A percentile compares a stretch with the other conserved stretches of the same genome.
Conservation (phyloP, 2,329 filamentous ascomycete species). For the Conoideocrella luteorostrata region DNA sequence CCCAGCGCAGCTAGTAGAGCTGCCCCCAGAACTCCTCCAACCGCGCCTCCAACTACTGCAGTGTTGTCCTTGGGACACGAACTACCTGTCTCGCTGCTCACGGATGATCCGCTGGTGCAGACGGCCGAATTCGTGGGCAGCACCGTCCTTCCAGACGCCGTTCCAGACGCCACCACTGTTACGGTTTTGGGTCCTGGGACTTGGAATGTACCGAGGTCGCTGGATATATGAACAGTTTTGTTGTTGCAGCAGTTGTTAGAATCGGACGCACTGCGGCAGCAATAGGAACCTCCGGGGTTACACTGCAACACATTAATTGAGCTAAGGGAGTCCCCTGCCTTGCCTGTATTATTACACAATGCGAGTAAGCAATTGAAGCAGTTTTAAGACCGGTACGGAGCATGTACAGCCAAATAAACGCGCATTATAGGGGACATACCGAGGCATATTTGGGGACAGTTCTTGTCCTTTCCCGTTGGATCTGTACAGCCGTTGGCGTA, state of each 20-base stretch:
- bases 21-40: slow-evolving; percentile 16
- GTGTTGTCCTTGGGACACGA: slow-evolving; percentile 16
- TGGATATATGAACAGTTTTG: slow-evolving; percentile 2
- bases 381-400: too few relatives aligned
- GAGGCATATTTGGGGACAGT: neutral
- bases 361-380: neutral
- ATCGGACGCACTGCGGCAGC: slow-evolving; percentile 11
- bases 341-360: slow-evolving; percentile 9
- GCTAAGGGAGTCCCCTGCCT: neutral
- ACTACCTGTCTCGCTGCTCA: neutral
- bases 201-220: slow-evolving; percentile 5
- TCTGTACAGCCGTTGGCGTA: neutral
- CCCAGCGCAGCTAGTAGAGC: slow-evolving; percentile 16
- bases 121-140: too few relatives aligned
- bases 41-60: slow-evolving; percentile 15
- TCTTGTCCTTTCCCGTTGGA: neutral
- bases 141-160: too few relatives aligned
- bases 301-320: slow-evolving; percentile 15
- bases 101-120: too few relatives aligned
- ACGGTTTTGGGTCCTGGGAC: neutral
- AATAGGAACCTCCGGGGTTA: slow-evolving; percentile 10
- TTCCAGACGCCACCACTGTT: neutral
- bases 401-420: too few relatives aligned
- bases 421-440: too few relatives aligned
- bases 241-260: slow-evolving; percentile 14